Base-by-base conservation (phyloP, 345 rosid species). In the Eucalyptus fibrosa region DNA sequence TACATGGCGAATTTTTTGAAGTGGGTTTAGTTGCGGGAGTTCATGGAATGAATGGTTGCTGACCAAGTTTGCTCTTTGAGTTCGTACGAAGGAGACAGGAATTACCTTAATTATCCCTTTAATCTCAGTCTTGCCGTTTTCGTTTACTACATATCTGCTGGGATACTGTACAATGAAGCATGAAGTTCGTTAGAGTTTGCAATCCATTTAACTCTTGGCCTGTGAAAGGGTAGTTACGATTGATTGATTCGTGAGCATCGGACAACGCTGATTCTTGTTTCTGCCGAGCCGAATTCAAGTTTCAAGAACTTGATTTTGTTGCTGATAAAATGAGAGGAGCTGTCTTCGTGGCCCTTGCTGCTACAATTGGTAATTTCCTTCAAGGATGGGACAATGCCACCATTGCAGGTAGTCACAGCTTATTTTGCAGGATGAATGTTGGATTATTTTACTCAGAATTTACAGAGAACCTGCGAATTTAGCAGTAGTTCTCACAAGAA, bases 311-410 rank as follows among this genome's bases (percentile, higher is more conserved):
- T 49, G 50, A 34, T 34, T 72, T 77, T 19, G 56, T 60, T 14
- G 90, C 88, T 15, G n/a, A 88, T 88, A 92, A 91, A 91, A 96
- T 97, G 99, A 95, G 86, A 86, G 98, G 97, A 91, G 97, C 99
- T 89, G 96, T 95, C 44, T 88, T 96, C 87, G 99, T 97, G 87
- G 99, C 99, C 91, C 94, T 98, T 92, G 96, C 95, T 56, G 99
- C 99, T 55, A 91, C 98, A 28, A 88, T 98, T 87, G 99, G 99
- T 87, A 98, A 96, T 94, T 97, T 98, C 93, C 94, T 98, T 88
- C 99, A 97, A 92, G 99, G 99, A 94, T 98, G 99, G 99, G 99
- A 98, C 94, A 98, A 97, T 93, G 99, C 99, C 88, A 97, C 99
- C 44, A 98, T 98, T 93, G 99, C 99, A 88, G 99, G 99, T 98